Base-by-base conservation (phyloP, 192 early-diverging fungal genomes). In the Podochytrium sp. region DNA sequence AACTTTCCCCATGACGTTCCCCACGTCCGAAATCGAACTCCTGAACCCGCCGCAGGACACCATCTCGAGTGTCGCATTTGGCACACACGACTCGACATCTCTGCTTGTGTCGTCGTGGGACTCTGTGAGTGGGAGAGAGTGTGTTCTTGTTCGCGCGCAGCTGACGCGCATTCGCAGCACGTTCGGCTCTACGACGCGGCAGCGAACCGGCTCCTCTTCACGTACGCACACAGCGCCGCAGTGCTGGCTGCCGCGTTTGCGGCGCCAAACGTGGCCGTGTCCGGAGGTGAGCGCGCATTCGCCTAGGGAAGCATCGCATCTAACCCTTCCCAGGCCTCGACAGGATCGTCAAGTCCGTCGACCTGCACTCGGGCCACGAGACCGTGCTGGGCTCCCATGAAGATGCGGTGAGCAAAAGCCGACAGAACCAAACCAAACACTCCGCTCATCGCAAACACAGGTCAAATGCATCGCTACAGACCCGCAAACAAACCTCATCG, bases 41-140 rank as follows among this genome's bases (percentile, higher is more conserved):
- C 65, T 73, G 66, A 88, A 93, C 65, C 90, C 95, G 18, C 96
- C 96, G 34, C 80, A 76, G 18, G 96, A 97, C 80, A 95, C 91
- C 16, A 94, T 98, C 68, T 92, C 93, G 2, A 73, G 79, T 10
- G 73, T 98, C 1, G 77, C 67, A 1, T 98, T 97, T 74, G 81
- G 86, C 69, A 88, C 90, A n/a, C 78, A 79, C 7, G 86, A 91
- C 40, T 83, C 88, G 25, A 76, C 76, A 25, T 77, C 89, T 16
- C 84, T 99, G 25, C 84, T 95, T 37, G 92, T 88, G 20, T 89
- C 92, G 20, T 94, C 92, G 42, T 99, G 97, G 97, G 96, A 99
- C 76, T 89, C 90, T 80, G 93, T 94, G 81, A 66, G 51, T 29
- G 51, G n/a, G n/a, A n/a, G n/a, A n/a, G n/a, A n/a, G 14, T 18